Evolutionary conservation across 2,329 filamentous ascomycete genomes (phyloP).

Genomic region (Pseudogymnoascus sp.): DNA sequence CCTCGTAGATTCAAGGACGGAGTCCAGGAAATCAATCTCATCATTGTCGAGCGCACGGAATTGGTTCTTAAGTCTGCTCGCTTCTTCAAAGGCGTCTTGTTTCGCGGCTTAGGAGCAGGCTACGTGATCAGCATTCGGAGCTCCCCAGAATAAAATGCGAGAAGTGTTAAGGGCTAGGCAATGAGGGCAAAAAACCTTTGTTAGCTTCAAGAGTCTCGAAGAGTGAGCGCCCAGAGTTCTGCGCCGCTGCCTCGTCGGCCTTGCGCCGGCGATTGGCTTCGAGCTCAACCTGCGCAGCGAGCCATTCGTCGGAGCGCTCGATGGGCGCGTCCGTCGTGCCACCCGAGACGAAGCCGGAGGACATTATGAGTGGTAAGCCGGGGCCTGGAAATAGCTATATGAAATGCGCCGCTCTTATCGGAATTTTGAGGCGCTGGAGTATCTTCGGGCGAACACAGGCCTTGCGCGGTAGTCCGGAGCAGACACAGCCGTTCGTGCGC

Average conservation of each 20-base stretch:
- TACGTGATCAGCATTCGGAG: constrained; percentile 12
- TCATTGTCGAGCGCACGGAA: constrained; percentile 72
- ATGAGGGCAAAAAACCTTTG: constrained; percentile 48
- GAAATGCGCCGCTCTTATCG: not conserved
- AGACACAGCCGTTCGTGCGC: not conserved
- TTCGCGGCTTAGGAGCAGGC: constrained; percentile 54
- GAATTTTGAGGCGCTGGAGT: not conserved
- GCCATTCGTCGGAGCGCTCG: constrained; percentile 31
- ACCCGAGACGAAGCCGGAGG: constrained; percentile 44
- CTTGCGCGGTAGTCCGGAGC: not conserved
- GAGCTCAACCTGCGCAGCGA: constrained; percentile 32
- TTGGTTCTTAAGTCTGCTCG: constrained; percentile 63
- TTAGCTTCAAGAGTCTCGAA: constrained; percentile 74
- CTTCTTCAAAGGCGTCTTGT: constrained; percentile 74
- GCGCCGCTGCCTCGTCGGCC: constrained; percentile 32
- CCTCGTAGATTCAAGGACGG: constrained; percentile 42
- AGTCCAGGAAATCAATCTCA: constrained; percentile 67
- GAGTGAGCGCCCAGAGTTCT: constrained; percentile 47
- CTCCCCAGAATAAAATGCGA: constrained; percentile 3
- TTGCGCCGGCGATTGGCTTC: constrained; percentile 26
- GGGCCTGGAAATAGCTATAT: not conserved
- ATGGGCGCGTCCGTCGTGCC: constrained; percentile 38
- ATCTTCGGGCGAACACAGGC: not conserved
- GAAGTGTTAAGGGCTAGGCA: not conserved
- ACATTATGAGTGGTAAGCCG: constrained; percentile 28